These are phyloP conservation scores for Paramecium sonneborni DNA, from an alignment of 73 alveolate species.

Conservation along the genomic window DNA sequence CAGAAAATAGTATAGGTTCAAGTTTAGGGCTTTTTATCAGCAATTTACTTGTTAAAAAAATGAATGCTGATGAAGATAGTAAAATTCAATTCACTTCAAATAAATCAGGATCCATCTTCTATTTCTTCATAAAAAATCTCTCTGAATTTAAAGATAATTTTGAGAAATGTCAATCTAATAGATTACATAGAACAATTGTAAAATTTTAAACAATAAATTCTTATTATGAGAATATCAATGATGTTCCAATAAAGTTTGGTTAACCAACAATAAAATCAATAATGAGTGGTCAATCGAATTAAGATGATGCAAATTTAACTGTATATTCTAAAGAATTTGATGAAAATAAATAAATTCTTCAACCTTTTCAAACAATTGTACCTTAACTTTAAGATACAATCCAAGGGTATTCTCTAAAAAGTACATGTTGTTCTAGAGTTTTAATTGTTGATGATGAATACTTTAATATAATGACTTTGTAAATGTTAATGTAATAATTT, in stretches of 20 bases:
- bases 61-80: constrained; percentile 3
- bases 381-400: constrained; percentile 25
- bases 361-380: background rate
- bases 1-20: background rate
- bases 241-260: background rate
- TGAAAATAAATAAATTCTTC: background rate
- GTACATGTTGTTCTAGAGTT: constrained; percentile 35
- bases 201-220: background rate
- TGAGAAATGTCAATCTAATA: background rate
- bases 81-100: background rate
- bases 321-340: constrained; percentile 4
- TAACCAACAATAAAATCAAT: background rate
- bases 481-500: background rate
- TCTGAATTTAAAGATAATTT: background rate
- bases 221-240: constrained; percentile 12
- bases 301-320: background rate
- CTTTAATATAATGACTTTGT: background rate
- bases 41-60: background rate
- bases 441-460: constrained; percentile 53
- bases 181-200: background rate
- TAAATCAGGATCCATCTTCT: background rate
- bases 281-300: background rate
- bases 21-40: constrained; percentile 9
- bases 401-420: background rate
- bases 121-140: background rate